Base-by-base conservation (phyloP, 306 rosid genomes). In the Prunus campanulata region DNA sequence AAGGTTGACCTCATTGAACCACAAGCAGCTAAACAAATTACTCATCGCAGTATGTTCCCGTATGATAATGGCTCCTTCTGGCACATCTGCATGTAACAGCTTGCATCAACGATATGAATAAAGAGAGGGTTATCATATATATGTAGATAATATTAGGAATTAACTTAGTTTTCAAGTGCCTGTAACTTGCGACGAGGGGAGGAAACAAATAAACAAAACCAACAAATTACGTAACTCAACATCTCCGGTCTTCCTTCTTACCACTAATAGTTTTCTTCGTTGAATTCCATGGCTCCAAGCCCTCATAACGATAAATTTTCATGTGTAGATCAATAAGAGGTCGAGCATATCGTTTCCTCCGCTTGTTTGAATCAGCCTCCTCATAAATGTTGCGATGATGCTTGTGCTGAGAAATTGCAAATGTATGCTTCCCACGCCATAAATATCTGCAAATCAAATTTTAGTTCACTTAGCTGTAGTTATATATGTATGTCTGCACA, bases 351-450 rank as follows among this genome's bases (percentile, higher is more conserved):
- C 99, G 92, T 85, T 95, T 95, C 73, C 97, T 88, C 83, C 99
- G 88, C 80, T 95, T 95, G 88, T 95, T 95, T 81, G 99, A 70
- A 84, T 95, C 97, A 74, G 99, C 99, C 85, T 95, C 99, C 87
- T 95, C 99, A 0, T 89, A 95, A 79, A 92, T 89, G 71, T 88
- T 95, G 29, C 16, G 91, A 72, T 92, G 97, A 82, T 95, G 97
- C 89, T 95, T 95, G 86, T 95, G 99, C 83, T 90, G 99, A 83
- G 99, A 90, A 81, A 95, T 95, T 85, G 97, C 99, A 79, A 89
- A 95, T 19, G 99, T 84, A 81, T 90, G 78, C 80, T 89, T 92
- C 75, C 86, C 93, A 69, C 96, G 96, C 99, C 99, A 95, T 59
- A 95, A 81, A 77, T 95, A 95, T 85, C 99, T 95, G 79, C 78